Base-by-base conservation (phyloP, 2,329 filamentous ascomycete genomes). In the Ophiostoma sp. region DNA sequence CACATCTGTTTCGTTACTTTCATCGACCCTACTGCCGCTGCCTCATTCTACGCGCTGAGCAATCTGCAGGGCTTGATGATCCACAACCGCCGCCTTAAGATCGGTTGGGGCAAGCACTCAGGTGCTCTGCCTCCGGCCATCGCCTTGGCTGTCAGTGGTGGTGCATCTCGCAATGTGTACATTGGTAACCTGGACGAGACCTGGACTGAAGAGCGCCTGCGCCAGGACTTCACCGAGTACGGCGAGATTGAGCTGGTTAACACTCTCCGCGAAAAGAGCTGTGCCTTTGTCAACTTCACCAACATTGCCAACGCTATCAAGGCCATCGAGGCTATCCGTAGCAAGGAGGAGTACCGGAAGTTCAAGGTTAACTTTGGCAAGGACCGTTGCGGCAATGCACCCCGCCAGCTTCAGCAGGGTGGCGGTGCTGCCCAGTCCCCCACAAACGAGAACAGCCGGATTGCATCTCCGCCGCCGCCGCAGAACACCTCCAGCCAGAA, bases 291-390 rank as follows among this genome's bases (percentile, higher is more conserved):
- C 78, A 99, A 99, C 82, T 99, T 99, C 78, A 99, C 95, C 76
- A 99, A 99, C 81, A 99, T 99, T 77, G 95, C 95, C 76, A 99
- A 99, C 75, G 95, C 95, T 66, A 99, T 99, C 83, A 99, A 99
- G 83, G 95, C 95, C 0, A 99, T 99, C 72, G 95, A 99, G 80
- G 95, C 93, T 36, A 88, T 99, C 72, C 88, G 95, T 69, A 91
- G 93, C 76, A 93, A 93, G 76, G 95, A 98, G 60, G 95, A 99
- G 76, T 99, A 99, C 84, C 92, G 89, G 79, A 89, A 95, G 75
- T 99, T 99, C 87, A 99, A 99, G 85, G 94, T 99, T 78, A 99
- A 99, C 82, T 99, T 99, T 77, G 95, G 95, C 79, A 99, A 99
- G 82, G 95, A 99, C 77, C 89, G 95, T 68, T 99, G 95, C 75